phyloP scores from a whole-genome alignment of 2,329 filamentous ascomycete species.

The Colletotrichum costaricense region DNA sequence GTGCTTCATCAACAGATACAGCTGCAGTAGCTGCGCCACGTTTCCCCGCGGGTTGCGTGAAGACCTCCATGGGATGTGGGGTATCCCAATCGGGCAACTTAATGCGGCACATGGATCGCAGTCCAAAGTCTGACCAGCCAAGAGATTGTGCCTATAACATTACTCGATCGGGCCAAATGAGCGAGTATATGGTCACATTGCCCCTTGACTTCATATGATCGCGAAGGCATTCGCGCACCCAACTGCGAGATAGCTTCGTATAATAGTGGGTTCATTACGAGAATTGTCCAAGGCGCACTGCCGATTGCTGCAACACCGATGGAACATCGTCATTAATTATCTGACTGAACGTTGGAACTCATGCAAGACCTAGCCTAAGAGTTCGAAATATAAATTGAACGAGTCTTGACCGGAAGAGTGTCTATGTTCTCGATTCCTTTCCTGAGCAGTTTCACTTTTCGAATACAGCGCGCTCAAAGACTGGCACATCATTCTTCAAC shows the following conservation, averaged over 20 bases:
- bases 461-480: too few species aligned
- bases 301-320: background rate
- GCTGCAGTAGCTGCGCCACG: too few species aligned
- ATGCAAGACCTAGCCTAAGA: background rate
- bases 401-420: too few species aligned
- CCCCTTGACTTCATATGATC: background rate
- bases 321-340: background rate
- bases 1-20: too few species aligned
- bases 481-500: too few species aligned
- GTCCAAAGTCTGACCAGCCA: background rate
- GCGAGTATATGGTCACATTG: background rate
- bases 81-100: background rate
- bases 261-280: background rate
- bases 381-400: too few species aligned
- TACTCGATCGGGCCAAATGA: background rate
- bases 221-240: background rate
- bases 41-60: too few species aligned
- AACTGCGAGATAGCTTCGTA: background rate
- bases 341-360: background rate
- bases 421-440: too few species aligned
- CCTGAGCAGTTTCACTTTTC: too few species aligned
- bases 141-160: background rate
- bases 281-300: background rate
- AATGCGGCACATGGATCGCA: background rate
- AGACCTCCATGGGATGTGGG: background rate